Evolutionary conservation across 352 stramenopile genomes (phyloP).

Genomic region (Globisporangium yorkense): DNA sequence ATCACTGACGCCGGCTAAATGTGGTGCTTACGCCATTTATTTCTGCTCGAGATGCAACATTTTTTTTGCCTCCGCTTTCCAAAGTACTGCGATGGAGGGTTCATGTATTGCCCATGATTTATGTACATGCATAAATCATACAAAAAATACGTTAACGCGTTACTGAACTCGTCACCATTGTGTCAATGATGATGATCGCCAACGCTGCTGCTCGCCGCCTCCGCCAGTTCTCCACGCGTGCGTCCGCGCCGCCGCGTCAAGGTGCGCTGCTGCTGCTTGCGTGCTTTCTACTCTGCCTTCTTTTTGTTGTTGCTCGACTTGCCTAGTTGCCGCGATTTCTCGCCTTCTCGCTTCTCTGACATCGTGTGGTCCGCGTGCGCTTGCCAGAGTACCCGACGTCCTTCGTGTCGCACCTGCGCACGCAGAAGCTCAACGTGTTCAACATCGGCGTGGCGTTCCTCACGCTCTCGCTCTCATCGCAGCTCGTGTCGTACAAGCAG

Average conservation of each 20-base stretch:
- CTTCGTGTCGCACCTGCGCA: conserved; percentile 72
- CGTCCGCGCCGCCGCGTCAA: conserved; percentile 24
- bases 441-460: conserved; percentile 82
- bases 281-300: background rate
- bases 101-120: too few relatives aligned
- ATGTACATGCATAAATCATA: too few relatives aligned
- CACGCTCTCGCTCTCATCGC: conserved; percentile 79
- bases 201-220: conserved; percentile 33
- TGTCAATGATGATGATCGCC: background rate
- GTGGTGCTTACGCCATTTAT: too few relatives aligned
- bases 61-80: too few relatives aligned
- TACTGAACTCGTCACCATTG: too few relatives aligned
- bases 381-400: conserved; percentile 68
- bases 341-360: background rate
- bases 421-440: conserved; percentile 82
- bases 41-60: too few relatives aligned
- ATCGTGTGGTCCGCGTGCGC: too few relatives aligned
- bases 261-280: conserved; percentile 14
- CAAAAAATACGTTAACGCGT: too few relatives aligned
- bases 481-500: conserved; percentile 76
- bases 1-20: too few relatives aligned
- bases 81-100: too few relatives aligned
- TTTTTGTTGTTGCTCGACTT: background rate
- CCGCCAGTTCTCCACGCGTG: conserved; percentile 32
- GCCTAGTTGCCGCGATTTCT: background rate